Base-by-base conservation (phyloP, 768 basidiomycete species). In the Aureoboletus auriporus region DNA sequence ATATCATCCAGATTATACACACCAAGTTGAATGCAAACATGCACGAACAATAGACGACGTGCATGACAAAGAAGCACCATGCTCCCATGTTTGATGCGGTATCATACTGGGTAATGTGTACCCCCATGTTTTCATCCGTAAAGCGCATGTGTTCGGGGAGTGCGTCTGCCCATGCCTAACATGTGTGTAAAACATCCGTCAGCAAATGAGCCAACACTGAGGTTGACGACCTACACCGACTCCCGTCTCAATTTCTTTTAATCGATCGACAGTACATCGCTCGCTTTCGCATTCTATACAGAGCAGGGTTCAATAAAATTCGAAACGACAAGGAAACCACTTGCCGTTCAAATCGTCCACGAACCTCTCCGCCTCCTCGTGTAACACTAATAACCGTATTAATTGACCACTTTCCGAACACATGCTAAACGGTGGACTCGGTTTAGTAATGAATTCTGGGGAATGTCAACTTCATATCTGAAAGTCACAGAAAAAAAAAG, bases 21-120 rank as follows among this genome's bases (percentile, higher is more conserved):
- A 89, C 88, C 65, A 75, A 73, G 55, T 78, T 76, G 34, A 90
- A 61, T 16, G 79, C 82, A 46, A 89, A 72, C 29, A 76, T 69
- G 56, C 80, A 82, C 50, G 83, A 84, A 36, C 84, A 84, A 56
- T 90, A 79, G 52, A 84, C 71, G 39, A 80, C 72, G 63, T 92
- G 88, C 73, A 89, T 84, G 61, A 75, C 74, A 54, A 79, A 86
- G 68, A 79, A 92, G 57, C 83, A 86, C 89, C 89, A 91, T 9
- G 86, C 85, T 39, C 88, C 85, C 27, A 77, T 77, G 56, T 87
- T 89, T 13, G 84, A 84, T 56, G 78, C 80, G 17, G 88, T 89
- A 60, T 88, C 87, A 55, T 89, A 85, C 79, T 88, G 86, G 14
- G 80, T 77, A 53, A 82, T 70, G 56, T 91, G 86, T 16, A 82